Base-by-base conservation (phyloP, 2,329 filamentous ascomycete genomes). In the Albifimbria verrucaria region DNA sequence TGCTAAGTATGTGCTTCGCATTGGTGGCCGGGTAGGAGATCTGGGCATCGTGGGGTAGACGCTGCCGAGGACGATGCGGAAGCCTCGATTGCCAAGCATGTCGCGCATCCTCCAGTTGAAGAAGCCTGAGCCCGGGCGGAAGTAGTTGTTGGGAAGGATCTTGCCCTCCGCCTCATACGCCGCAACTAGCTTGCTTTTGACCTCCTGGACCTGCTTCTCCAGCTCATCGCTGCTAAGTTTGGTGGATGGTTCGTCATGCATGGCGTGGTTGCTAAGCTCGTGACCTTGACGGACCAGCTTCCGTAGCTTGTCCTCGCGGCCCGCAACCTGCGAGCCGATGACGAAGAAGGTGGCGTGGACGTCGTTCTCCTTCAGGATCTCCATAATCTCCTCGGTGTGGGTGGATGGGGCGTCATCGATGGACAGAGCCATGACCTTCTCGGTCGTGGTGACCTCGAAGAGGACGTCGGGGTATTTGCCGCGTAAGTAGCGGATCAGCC, bases 41-140 rank as follows among this genome's bases (percentile, higher is more conserved):
- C 76, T 95, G 91, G n/a, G 92, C 86, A 72, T 96, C 92, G 72
- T 96, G 91, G 5, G 92, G 92, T 95, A 96, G 41, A 96, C 86
- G 68, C 85, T 86, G 3, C 92, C 92, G 39, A 96, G 73, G n/a
- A 92, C 87, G 49, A 94, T 77, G 48, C 79, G 77, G 69, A 90
- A 92, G 4, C 85, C 86, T 55, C 91, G 66, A 49, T 72, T 75
- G 28, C 72, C 71, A 7, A 90, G 71, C 32, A 87, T 66, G 28
- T 71, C 68, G 20, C 88, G 77, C 85, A 96, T 92, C 18, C 81
- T 69, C 42, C 76, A 74, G 63, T 81, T 91, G 73, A 96, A 96
- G 68, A 95, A 87, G 15, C 92, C 92, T 0, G 87, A 92, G 0
- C 92, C 92, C 0, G 92, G 92, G 0, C 92, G 82, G 70, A 94